Evolutionary conservation across 352 stramenopile species (phyloP).

Genomic region (Pythium dissotocum): DNA sequence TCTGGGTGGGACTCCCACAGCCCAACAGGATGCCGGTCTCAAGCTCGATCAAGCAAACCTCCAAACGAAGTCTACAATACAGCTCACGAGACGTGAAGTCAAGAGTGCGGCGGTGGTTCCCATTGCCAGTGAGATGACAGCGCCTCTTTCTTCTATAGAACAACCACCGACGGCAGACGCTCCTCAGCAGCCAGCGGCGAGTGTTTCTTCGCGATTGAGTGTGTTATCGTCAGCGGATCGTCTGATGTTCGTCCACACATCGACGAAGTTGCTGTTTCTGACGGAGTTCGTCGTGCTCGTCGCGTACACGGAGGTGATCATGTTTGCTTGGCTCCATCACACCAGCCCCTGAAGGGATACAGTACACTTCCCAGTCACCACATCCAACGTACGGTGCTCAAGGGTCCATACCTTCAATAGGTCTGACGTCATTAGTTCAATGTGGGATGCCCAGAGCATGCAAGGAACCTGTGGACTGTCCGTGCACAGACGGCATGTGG

Average conservation of each 20-base stretch:
- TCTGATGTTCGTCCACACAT: background rate
- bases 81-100: background rate
- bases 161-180: background rate
- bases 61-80: background rate
- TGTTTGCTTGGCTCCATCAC: background rate
- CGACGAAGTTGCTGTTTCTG: constrained; percentile 14
- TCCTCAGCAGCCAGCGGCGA: background rate
- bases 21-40: background rate
- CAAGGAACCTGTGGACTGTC: too few species aligned
- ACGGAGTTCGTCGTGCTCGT: constrained; percentile 23
- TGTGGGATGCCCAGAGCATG: too few species aligned
- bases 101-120: background rate
- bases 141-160: background rate
- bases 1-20: background rate
- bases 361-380: background rate
- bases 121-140: background rate
- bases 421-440: too few species aligned
- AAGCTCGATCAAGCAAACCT: background rate
- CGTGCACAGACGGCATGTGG: too few species aligned
- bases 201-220: background rate
- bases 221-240: background rate
- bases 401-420: too few species aligned
- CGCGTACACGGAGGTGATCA: constrained; percentile 24
- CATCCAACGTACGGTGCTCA: background rate
- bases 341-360: too few species aligned